Evolutionary conservation across 148 eudicot species (phyloP).

Genomic region (Selenicereus undatus): DNA sequence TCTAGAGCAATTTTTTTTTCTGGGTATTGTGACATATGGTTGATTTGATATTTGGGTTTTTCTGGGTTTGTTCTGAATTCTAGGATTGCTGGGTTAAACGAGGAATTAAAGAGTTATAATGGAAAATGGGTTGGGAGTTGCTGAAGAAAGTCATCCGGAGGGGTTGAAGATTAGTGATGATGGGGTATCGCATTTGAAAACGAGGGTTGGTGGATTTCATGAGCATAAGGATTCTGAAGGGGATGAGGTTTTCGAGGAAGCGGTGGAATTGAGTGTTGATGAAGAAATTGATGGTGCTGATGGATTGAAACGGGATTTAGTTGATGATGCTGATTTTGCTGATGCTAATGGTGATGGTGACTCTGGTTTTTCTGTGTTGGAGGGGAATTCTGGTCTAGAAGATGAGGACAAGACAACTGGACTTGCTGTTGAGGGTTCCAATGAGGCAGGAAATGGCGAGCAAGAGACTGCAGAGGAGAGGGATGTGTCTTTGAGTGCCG

Average conservation of each 20-base stretch:
- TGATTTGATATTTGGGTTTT: conserved; percentile 29
- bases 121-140: conserved; percentile 59
- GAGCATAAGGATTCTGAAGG: conserved; percentile 40
- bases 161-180: conserved; percentile 30
- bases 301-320: conserved; percentile 25
- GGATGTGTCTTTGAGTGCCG: conserved; percentile 18
- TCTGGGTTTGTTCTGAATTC: conserved; percentile 25
- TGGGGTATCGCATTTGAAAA: conserved; percentile 28
- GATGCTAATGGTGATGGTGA: conserved; percentile 22
- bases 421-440: conserved; percentile 29
- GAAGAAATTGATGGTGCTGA: conserved; percentile 25
- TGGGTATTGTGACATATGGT: background rate
- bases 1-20: conserved; percentile 12
- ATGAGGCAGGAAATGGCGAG: conserved; percentile 17
- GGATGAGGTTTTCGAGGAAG: conserved; percentile 69
- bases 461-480: conserved; percentile 23
- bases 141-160: conserved; percentile 30
- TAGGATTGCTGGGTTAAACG: conserved; percentile 26
- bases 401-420: conserved; percentile 31
- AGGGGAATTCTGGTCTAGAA: conserved; percentile 24
- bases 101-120: conserved; percentile 32
- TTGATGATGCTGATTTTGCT: conserved; percentile 19
- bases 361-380: conserved; percentile 15
- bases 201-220: conserved; percentile 32
- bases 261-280: conserved; percentile 30